A percentile compares a stretch with the other conserved stretches of the same genome.
Conservation (phyloP, 768 basidiomycete genomes). For the Cytidiella melzeri region DNA sequence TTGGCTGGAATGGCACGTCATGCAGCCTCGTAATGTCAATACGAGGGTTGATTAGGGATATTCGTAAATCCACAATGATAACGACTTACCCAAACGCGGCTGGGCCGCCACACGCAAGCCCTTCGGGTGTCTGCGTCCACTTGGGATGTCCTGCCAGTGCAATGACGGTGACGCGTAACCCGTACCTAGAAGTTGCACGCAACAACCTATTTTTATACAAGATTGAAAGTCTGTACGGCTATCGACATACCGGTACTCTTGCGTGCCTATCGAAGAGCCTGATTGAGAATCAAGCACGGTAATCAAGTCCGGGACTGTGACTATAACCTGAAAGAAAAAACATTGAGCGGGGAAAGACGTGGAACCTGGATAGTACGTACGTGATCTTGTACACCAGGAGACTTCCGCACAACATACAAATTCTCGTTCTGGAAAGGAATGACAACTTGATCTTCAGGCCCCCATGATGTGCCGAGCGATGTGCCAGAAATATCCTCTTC, state of each 20-base stretch:
- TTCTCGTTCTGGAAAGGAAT: conserved; percentile 66
- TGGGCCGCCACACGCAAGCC: conserved; percentile 47
- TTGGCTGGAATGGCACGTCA: conserved; percentile 12
- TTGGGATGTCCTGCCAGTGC: conserved; percentile 43
- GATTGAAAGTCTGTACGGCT: background rate
- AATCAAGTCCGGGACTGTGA: conserved; percentile 61
- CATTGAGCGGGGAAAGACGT: conserved; percentile 4
- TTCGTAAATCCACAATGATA: background rate
- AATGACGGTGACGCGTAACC: conserved; percentile 50
- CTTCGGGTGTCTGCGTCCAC: conserved; percentile 46
- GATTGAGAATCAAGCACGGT: conserved; percentile 56
- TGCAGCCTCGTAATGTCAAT: background rate
- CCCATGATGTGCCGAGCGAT: conserved; percentile 15
- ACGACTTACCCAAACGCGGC: conserved; percentile 42
- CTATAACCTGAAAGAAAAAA: conserved; percentile 34
- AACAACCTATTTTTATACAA: background rate
- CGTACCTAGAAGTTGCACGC: conserved; percentile 35
- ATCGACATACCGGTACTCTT: conserved; percentile 37
- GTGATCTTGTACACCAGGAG: conserved; percentile 26
- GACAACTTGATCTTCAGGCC: conserved; percentile 28
- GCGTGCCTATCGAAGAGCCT: conserved; percentile 57
- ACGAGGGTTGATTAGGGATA: background rate
- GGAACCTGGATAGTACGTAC: conserved; percentile 8
- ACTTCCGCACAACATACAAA: conserved; percentile 37
- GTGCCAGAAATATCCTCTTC: conserved; percentile 20